Conservation (phyloP, 192 early-diverging fungal species). For the Gonapodya prolifera region DNA sequence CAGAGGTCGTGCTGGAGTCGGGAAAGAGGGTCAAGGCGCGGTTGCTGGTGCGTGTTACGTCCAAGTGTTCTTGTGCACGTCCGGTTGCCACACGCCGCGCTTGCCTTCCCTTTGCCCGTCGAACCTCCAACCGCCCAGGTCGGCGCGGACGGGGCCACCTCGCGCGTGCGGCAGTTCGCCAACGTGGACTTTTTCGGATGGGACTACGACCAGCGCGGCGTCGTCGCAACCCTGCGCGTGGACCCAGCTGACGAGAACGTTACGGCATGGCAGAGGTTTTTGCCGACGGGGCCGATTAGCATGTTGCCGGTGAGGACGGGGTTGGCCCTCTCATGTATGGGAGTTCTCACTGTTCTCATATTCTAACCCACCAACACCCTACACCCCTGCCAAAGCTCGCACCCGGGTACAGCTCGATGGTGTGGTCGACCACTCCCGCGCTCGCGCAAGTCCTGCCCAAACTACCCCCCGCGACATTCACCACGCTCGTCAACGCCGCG, state of each 20-base stretch:
- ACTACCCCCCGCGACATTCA: slow-evolving; percentile 49
- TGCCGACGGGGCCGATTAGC: slow-evolving; percentile 87
- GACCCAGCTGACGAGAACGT: slow-evolving; percentile 30
- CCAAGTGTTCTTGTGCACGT: no score
- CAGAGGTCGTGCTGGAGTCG: slow-evolving; percentile 52
- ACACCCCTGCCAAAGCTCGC: slow-evolving; percentile 31
- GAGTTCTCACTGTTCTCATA: not conserved
- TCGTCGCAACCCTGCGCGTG: slow-evolving; percentile 74
- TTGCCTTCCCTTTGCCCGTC: no score
- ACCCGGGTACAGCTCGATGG: slow-evolving; percentile 55
- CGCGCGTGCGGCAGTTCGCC: slow-evolving; percentile 69
- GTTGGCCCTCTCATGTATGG: not conserved
- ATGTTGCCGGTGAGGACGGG: slow-evolving; percentile 63
- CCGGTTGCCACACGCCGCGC: no score
- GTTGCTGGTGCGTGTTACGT: slow-evolving; percentile 50
- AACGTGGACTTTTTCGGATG: slow-evolving; percentile 70
- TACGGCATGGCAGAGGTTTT: slow-evolving; percentile 87
- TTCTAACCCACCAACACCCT: not conserved
- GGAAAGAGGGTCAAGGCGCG: slow-evolving; percentile 48
- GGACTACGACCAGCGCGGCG: slow-evolving; percentile 73
- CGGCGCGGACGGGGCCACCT: slow-evolving; percentile 83
- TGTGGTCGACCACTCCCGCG: slow-evolving; percentile 72
- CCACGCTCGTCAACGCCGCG: slow-evolving; percentile 65
- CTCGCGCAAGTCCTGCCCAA: slow-evolving; percentile 49
- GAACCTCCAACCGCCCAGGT: no score